phyloP scores from a whole-genome alignment of 495 filamentous ascomycete species.

The Niebla homalea region DNA sequence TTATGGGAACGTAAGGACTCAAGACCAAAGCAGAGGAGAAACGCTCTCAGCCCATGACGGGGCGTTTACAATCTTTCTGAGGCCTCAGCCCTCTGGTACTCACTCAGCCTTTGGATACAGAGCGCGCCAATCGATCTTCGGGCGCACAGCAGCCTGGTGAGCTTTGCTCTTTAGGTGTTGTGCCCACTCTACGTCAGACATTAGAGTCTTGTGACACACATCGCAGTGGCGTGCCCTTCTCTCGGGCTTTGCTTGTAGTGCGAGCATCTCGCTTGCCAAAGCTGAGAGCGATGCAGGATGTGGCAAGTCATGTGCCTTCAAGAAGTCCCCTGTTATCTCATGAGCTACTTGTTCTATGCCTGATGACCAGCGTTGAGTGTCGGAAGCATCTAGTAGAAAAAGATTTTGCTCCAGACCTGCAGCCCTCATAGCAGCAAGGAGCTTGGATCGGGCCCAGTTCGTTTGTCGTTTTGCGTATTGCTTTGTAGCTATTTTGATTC shows the following conservation, averaged over 20 bases:
- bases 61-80: background rate
- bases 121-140: constrained; percentile 6
- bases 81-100: background rate
- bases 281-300: constrained; percentile 48
- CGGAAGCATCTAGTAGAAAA: constrained; percentile 64
- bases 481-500: constrained; percentile 63
- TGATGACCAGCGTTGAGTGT: constrained; percentile 40
- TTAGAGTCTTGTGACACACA: constrained; percentile 52
- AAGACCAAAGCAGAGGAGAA: background rate
- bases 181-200: constrained; percentile 62
- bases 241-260: constrained; percentile 27
- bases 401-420: constrained; percentile 38
- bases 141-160: constrained; percentile 38
- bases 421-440: constrained; percentile 49
- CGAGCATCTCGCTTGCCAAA: constrained; percentile 40
- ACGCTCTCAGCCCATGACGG: background rate
- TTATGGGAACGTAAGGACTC: background rate
- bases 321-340: constrained; percentile 45
- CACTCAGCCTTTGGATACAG: constrained; percentile 7
- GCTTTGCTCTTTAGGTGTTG: constrained; percentile 54
- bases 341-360: constrained; percentile 52
- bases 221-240: constrained; percentile 50
- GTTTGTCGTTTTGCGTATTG: constrained; percentile 78
- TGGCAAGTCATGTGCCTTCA: constrained; percentile 41
- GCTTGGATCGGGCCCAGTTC: constrained; percentile 74